Evolutionary conservation across 192 early-diverging fungal genomes (phyloP).

Genomic region (Coemansia sp.): DNA sequence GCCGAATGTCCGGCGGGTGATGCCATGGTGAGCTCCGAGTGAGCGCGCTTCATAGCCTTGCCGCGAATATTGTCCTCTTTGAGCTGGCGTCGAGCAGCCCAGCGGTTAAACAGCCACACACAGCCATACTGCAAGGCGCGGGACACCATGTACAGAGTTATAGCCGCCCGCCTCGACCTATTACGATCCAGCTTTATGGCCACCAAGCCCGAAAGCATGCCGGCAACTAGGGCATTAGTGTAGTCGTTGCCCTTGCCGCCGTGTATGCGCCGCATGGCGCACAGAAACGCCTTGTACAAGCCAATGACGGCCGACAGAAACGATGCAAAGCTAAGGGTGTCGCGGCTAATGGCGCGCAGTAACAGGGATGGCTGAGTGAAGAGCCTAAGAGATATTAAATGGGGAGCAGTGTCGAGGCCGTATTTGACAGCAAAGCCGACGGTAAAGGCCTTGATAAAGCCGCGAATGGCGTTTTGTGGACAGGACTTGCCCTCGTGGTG

Average conservation of each 20-base stretch:
- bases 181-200: conserved; percentile 62
- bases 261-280: conserved; percentile 54
- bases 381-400: conserved; percentile 56
- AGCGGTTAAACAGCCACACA: conserved; percentile 62
- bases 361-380: conserved; percentile 39
- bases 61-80: conserved; percentile 25
- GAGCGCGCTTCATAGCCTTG: conserved; percentile 33
- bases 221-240: conserved; percentile 65
- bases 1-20: background rate
- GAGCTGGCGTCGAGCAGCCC: conserved; percentile 33
- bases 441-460: conserved; percentile 61
- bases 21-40: conserved; percentile 14
- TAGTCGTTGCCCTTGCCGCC: conserved; percentile 54
- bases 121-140: conserved; percentile 62
- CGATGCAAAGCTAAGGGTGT: conserved; percentile 65
- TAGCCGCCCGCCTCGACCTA: conserved; percentile 58
- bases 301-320: conserved; percentile 65
- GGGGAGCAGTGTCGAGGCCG: conserved; percentile 55
- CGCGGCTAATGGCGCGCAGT: conserved; percentile 43
- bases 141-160: conserved; percentile 64
- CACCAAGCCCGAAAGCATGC: conserved; percentile 60
- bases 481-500: conserved; percentile 66
- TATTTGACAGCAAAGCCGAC: conserved; percentile 64
- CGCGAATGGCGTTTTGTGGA: conserved; percentile 62
- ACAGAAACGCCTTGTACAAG: conserved; percentile 64